Conservation (phyloP, 805 yeast genomes). For the Suhomyces xylopsoci region DNA sequence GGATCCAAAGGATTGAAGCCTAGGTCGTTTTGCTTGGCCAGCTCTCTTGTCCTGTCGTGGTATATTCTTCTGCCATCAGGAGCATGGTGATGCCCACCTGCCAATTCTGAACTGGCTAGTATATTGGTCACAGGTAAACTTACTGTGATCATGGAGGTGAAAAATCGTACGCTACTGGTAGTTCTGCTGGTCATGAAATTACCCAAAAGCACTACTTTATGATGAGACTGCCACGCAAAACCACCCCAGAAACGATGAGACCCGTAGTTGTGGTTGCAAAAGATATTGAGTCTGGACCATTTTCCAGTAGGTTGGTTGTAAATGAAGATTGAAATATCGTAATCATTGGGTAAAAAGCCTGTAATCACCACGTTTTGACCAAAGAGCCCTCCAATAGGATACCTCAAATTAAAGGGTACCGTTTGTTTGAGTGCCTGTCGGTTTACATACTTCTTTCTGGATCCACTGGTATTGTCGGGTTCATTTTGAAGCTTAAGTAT, state of each 20-base stretch:
- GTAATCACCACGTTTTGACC: constrained; percentile 63
- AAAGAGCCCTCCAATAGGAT: constrained; percentile 61
- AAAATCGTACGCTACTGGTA: constrained; percentile 47
- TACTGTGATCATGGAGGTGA: constrained; percentile 47
- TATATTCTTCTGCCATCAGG: constrained; percentile 16
- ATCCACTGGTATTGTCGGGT: background rate
- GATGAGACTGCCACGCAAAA: constrained; percentile 76
- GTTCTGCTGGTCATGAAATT: constrained; percentile 43
- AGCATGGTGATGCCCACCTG: constrained; percentile 24
- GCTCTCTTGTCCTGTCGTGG: constrained; percentile 1
- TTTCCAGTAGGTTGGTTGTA: constrained; percentile 53
- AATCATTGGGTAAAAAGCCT: constrained; percentile 53
- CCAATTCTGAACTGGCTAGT: constrained; percentile 42
- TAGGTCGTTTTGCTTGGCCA: background rate
- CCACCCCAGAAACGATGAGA: constrained; percentile 65
- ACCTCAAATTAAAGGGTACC: constrained; percentile 47
- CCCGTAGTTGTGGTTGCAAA: constrained; percentile 49
- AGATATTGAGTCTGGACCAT: constrained; percentile 62
- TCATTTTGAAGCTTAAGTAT: constrained; percentile 2
- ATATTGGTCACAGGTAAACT: constrained; percentile 55
- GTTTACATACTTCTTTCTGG: background rate
- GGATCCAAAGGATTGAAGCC: background rate
- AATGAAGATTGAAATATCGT: constrained; percentile 46
- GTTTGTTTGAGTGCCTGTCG: constrained; percentile 14
- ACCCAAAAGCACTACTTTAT: constrained; percentile 63